These are phyloP conservation scores for Penicillium sp. DNA, from an alignment of 2,329 filamentous ascomycete genomes.

Conservation along the genomic window DNA sequence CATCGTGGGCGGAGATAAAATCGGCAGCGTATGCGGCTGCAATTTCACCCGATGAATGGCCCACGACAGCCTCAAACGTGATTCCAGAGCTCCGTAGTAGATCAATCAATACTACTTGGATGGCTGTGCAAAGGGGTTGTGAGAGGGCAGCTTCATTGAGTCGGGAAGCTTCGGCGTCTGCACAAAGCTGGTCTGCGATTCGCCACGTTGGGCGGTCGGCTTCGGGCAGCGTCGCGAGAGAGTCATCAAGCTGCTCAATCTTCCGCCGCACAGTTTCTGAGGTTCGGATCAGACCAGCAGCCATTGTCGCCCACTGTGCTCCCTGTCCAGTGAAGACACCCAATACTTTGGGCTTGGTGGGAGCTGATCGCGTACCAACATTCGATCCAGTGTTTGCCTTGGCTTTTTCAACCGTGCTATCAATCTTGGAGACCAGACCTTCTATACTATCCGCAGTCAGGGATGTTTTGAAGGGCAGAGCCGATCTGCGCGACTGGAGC, in stretches of 20 bases:
- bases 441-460: no score
- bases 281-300: conserved; percentile 11
- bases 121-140: conserved; percentile 15
- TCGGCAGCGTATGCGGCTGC: conserved; percentile 23
- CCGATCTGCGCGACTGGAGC: no score
- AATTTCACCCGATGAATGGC: conserved; percentile 27
- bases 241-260: conserved; percentile 15
- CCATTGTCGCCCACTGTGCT: conserved; percentile 27
- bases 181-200: neutral
- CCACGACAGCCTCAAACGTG: conserved; percentile 13
- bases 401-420: no score
- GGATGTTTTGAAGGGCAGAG: no score
- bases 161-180: neutral
- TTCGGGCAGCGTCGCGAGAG: conserved; percentile 5
- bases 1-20: conserved; percentile 12
- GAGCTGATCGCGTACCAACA: no score
- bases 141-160: conserved; percentile 7
- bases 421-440: no score
- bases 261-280: conserved; percentile 8
- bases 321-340: conserved; percentile 29
- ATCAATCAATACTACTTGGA: conserved; percentile 10
- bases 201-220: conserved; percentile 13
- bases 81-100: conserved; percentile 16
- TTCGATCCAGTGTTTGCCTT: no score
- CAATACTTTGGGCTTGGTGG: conserved; percentile 9